Evolutionary conservation across 2,329 filamentous ascomycete species (phyloP), one percentile per base, ranked within the genome.

Genomic region (Diaporthe sp.): DNA sequence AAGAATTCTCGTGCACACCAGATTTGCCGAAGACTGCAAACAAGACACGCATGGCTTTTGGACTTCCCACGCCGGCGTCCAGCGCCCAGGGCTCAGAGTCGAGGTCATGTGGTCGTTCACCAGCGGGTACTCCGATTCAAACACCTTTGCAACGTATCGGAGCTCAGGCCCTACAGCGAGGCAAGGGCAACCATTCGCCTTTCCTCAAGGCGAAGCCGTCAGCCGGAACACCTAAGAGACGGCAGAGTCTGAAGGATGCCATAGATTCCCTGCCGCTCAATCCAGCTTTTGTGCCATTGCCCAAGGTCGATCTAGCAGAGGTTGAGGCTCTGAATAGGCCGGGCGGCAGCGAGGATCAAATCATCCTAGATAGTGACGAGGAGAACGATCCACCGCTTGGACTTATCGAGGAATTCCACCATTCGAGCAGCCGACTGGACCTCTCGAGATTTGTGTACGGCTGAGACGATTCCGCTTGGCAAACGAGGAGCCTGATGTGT

Each of bases 101-200:
- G 9, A 78, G 39, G 67, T 31, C 31, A n/a, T 31, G 46, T 13
- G 51, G 65, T 59, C 53, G 37, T 22, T 74, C 46, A 8, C 73
- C 61, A 53, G 59, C 67, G 12, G 74, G 73, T 13, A 79, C 78
- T 6, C 76, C 80, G 6, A 80, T 76, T 76, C 77, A 69, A 78
- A 91, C 89, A 0, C 89, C 89, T 4, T 82, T 91, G 5, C 88
- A 91, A 76, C 87, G 89, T 58, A 84, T 91, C 42, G 88, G 88
- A 22, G 84, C 84, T 44, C 85, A 84, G 75, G 89, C 89, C 1
- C 75, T 88, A 12, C 79, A 81, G 28, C 82, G 83, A 37, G 77
- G 76, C 37, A 83, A 79, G 46, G 74, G 28, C 22, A 80, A 44
- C 81, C 69, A 79, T 17, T 80, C 82, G 10, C 79, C 79, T 0